Conservation (phyloP, 805 yeast genomes). For the Candida hungchunana region DNA sequence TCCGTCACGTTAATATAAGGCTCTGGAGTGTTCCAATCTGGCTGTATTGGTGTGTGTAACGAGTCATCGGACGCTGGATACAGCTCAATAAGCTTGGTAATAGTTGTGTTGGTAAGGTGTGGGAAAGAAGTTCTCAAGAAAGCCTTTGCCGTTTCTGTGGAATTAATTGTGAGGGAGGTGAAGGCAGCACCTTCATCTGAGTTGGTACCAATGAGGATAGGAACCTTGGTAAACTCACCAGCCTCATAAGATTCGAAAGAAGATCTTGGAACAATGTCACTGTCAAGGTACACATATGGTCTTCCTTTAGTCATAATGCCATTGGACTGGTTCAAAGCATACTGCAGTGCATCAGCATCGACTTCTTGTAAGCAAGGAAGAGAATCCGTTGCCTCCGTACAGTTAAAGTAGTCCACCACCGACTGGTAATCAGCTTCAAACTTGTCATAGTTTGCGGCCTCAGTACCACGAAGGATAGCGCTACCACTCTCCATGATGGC, state of each 20-base stretch:
- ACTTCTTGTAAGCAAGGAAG: constrained; percentile 15
- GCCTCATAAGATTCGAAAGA: constrained; percentile 8
- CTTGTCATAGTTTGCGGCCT: constrained; percentile 3
- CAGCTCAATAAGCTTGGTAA: constrained; percentile 2
- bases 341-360: constrained; percentile 6
- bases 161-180: constrained; percentile 1
- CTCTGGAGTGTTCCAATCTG: constrained; percentile 12
- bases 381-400: constrained; percentile 9
- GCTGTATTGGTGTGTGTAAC: constrained; percentile 12
- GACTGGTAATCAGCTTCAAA: constrained; percentile 5
- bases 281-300: constrained; percentile 14
- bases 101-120: constrained; percentile 10
- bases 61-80: constrained; percentile 7
- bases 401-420: constrained; percentile 11
- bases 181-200: constrained; percentile 22
- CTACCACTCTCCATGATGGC: constrained; percentile 19
- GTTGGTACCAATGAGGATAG: constrained; percentile 22
- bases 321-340: constrained; percentile 14
- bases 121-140: constrained; percentile 1
- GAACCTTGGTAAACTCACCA: constrained; percentile 19
- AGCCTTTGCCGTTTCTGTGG: constrained; percentile 3
- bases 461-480: constrained; percentile 4
- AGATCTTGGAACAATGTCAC: constrained; percentile 15
- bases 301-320: constrained; percentile 8
- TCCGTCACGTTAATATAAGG: constrained; percentile 4